Evolutionary conservation across 768 basidiomycete genomes (phyloP), one percentile per base, ranked within the genome.

Genomic region (Hericium rajendrae): DNA sequence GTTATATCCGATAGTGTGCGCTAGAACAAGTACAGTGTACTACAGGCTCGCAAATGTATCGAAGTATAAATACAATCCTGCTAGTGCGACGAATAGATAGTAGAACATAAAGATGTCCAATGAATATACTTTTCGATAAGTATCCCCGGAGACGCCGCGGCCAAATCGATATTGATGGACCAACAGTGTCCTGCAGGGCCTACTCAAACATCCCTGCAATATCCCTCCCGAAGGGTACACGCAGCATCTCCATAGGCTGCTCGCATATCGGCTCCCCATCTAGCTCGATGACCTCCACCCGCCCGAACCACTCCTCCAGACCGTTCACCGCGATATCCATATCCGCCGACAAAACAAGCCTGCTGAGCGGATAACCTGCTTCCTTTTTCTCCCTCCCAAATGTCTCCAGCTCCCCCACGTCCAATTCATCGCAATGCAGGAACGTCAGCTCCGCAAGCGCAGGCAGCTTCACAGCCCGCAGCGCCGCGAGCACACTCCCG

Each of bases 191-290:
- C 32, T 32, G 32, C 32, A 32, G 32, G 43, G 43, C 43, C 43
- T 46, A 46, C 43, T 46, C 43, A n/a, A 20, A 51, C 49, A 26
- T 9, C 16, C 49, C 49, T 6, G 49, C 39, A 38, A 53, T 38
- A 20, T 62, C 61, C 52, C 53, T 62, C 43, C 61, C 61, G 50
- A 62, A 62, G 18, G 61, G 59, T 26, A 48, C 52, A 13, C 53
- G 60, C 37, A 51, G 61, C 61, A 62, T 60, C 50, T 60, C 56
- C 20, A 48, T 24, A n/a, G 61, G 61, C 26, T 62, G 59, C 38
- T 60, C 56, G 46, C 60, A 62, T 15, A 40, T 26, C 15, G 52
- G 52, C 37, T 37, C 52, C 3, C 12, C 52, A 8, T 53, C 16
- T 5, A 6, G 32, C 32, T 8, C 28, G 15, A 53, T 2, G 20